Base-by-base conservation (phyloP, 2,329 filamentous ascomycete genomes). In the Zarea fungicola region DNA sequence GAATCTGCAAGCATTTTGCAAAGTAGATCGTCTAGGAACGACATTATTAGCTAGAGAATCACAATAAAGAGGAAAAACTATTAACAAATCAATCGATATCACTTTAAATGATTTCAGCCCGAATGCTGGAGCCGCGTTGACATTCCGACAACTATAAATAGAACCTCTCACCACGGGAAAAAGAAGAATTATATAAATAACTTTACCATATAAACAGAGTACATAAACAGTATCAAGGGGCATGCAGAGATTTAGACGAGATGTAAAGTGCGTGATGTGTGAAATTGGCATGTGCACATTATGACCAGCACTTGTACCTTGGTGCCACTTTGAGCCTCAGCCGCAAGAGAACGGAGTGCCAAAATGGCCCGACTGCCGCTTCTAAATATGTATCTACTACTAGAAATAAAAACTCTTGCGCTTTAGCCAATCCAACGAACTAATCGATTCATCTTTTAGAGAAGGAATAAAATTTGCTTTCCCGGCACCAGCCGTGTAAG, bases 21-120 rank as follows among this genome's bases (percentile, higher is more conserved):
- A n/a, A 37, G 13, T 29, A 43, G 32, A 37, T 44, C 26, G 18
- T 49, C 23, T 18, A 43, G 23, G 16, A 31, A 25, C 7, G 14
- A 43, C 21, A 23, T 3, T 21, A 10, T 22, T 42, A 43, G 26
- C n/a, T 39, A 44, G 25, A 44, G n/a, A 29, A 49, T 4, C 9
- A 47, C 26, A 32, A 48, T 34, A 16, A 41, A 48, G 41, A 39
- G 34, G 26, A 3, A 32, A 49, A 44, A 50, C 6, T 29, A 16
- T 32, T 13, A 22, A 36, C 35, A 34, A 22, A n/a, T n/a, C n/a
- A n/a, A n/a, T n/a, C n/a, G n/a, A n/a, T n/a, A n/a, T n/a, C n/a
- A n/a, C n/a, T n/a, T n/a, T n/a, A n/a, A n/a, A n/a, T n/a, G n/a
- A n/a, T n/a, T n/a, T n/a, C n/a, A n/a, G n/a, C n/a, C n/a, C n/a